phyloP scores from a whole-genome alignment of 371 early-diverging fungal species.

The Mucor ambiguus region DNA sequence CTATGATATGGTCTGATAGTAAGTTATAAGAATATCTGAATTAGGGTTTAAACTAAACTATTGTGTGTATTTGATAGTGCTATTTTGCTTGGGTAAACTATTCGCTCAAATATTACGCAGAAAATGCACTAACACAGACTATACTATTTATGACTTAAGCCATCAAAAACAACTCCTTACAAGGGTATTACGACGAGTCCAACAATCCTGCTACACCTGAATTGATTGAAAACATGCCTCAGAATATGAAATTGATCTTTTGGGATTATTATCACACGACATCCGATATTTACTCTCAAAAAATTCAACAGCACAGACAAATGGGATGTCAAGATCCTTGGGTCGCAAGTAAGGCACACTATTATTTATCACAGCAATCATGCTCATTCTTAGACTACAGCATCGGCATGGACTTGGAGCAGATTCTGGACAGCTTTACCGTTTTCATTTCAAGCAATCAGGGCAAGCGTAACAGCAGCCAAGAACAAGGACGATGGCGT shows the following conservation, averaged over 20 bases:
- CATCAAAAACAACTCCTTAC: slow-evolving; percentile 76
- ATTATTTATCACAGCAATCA: not conserved
- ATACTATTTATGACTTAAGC: slow-evolving; percentile 44
- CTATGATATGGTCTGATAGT: slow-evolving; percentile 92
- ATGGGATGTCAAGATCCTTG: slow-evolving; percentile 80
- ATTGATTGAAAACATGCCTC: slow-evolving; percentile 62
- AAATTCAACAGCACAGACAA: slow-evolving; percentile 81
- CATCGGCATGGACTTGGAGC: slow-evolving; percentile 85
- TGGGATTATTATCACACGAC: slow-evolving; percentile 90
- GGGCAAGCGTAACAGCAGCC: slow-evolving; percentile 75
- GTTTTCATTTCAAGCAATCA: slow-evolving; percentile 77
- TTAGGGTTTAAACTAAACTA: not conserved
- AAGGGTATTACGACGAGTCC: slow-evolving; percentile 77
- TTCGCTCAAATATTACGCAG: not conserved
- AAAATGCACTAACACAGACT: slow-evolving; percentile 8
- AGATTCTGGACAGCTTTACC: slow-evolving; percentile 82
- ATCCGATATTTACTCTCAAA: slow-evolving; percentile 69
- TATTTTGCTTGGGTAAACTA: slow-evolving; percentile 58
- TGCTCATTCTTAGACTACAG: slow-evolving; percentile 10
- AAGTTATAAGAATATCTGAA: slow-evolving; percentile 27
- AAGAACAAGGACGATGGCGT: slow-evolving; percentile 63
- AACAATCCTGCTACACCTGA: slow-evolving; percentile 61
- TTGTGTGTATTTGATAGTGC: slow-evolving; percentile 40
- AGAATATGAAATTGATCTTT: slow-evolving; percentile 74
- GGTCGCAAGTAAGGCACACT: slow-evolving; percentile 60